Evolutionary conservation across 2,329 filamentous ascomycete species (phyloP).

Genomic region (Exophiala spinifera): DNA sequence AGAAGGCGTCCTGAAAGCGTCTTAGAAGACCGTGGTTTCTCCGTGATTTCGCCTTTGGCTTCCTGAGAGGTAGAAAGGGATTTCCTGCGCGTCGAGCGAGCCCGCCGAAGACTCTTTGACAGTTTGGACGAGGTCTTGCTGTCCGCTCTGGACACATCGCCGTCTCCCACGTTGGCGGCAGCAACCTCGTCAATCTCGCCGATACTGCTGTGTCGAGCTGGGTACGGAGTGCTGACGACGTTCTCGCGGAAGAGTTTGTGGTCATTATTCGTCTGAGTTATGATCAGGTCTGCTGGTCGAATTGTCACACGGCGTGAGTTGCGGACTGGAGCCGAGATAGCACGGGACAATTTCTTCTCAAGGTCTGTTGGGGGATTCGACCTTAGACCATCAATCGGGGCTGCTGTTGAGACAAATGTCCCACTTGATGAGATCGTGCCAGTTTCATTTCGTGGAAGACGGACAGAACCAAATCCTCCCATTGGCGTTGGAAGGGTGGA

Average conservation of each 20-base stretch:
- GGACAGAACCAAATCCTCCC: conserved; percentile 26
- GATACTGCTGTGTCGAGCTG: conserved; percentile 22
- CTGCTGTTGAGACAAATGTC: conserved; percentile 11
- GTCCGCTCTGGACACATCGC: not conserved
- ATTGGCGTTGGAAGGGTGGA: conserved; percentile 23
- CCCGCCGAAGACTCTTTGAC: not conserved
- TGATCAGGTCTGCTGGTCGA: conserved; percentile 26
- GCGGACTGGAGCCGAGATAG: conserved; percentile 26
- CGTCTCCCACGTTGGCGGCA: not conserved
- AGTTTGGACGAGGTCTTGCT: not conserved
- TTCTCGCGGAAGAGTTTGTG: conserved; percentile 25
- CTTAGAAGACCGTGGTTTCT: not conserved
- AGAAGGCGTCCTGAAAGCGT: no score
- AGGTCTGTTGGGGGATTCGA: conserved; percentile 23
- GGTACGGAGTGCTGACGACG: conserved; percentile 30
- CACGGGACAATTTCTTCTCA: conserved; percentile 22
- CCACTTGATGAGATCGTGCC: conserved; percentile 10
- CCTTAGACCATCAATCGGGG: conserved; percentile 22
- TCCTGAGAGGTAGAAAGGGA: not conserved
- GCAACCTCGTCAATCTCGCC: conserved; percentile 12
- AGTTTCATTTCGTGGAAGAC: conserved; percentile 5
- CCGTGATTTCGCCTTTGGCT: not conserved
- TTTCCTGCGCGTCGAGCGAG: not conserved
- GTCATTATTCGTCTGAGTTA: conserved; percentile 16
- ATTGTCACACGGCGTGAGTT: conserved; percentile 29